Base-by-base conservation (phyloP, 202 grass and related monocot genomes). In the Dendrocalamus latiflorus region DNA sequence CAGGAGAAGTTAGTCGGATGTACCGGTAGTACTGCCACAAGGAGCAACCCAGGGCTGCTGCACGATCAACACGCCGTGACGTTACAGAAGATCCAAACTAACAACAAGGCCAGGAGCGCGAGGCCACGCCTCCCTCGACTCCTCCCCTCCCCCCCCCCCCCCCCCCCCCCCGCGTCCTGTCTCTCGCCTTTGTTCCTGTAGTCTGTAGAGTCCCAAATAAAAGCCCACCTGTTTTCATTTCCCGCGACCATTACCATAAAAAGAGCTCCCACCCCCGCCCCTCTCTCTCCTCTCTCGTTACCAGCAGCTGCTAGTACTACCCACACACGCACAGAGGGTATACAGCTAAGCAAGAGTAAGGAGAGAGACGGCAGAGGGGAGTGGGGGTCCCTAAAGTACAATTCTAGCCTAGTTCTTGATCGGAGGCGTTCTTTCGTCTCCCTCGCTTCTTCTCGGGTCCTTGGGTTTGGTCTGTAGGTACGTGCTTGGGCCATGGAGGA, bases 161-260 rank as follows among this genome's bases (percentile, higher is more conserved):
- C n/a, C 34, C 34, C 34, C 5, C 34, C 4, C 33, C n/a, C n/a
- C n/a, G n/a, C n/a, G 30, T 5, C 33, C 33, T 34, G 4, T 34
- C 68, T 67, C 74, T 13, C 70, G 41, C 44, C 17, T 16, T 8
- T 54, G 48, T 77, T 72, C 45, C 73, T 86, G 83, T 79, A 79
- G 73, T 47, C 73, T 86, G 83, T 79, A 79, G 73, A 78, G 60
- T 72, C 38, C 84, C 88, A 69, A 90, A 86, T 90, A 79, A 86
- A 79, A 86, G 43, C 79, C 60, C 84, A 63, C 84, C 74, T 65
- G 79, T 62, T 83, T 83, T 90, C 59, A 78, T 89, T 90, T 86
- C 79, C 68, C 79, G 79, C 84, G 88, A 83, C 84, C 71, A 90
- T 86, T 86, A 78, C 91, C 88, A 90, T 85, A 93, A 84, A 88